Evolutionary conservation across 495 filamentous ascomycete genomes (phyloP).

Genomic region (Hamigera avellanea): DNA sequence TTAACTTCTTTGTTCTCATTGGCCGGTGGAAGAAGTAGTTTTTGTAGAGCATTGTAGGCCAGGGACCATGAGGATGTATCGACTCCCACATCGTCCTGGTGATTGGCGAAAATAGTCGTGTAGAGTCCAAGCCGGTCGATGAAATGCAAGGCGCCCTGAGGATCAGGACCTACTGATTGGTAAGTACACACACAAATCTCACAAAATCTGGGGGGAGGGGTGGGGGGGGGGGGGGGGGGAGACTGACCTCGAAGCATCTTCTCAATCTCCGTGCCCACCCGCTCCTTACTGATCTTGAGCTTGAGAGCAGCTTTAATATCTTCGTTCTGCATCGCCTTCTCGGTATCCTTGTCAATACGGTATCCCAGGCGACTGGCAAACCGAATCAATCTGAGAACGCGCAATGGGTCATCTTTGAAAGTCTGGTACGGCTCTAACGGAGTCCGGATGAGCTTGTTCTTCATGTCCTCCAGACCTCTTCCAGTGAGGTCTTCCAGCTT

Average conservation of each 20-base stretch:
- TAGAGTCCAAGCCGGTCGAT: slow-evolving; percentile 69
- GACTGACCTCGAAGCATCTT: slow-evolving; percentile 75
- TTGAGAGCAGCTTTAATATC: slow-evolving; percentile 66
- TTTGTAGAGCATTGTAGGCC: slow-evolving; percentile 26
- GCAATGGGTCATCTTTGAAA: slow-evolving; percentile 87
- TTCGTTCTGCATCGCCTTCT: slow-evolving; percentile 61
- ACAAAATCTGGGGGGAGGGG: background rate
- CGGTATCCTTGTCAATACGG: slow-evolving; percentile 53
- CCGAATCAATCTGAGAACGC: slow-evolving; percentile 78
- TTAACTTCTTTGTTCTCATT: slow-evolving; percentile 5
- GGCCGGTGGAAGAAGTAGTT: slow-evolving; percentile 11
- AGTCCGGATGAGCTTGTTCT: slow-evolving; percentile 61
- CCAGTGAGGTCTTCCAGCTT: slow-evolving; percentile 77
- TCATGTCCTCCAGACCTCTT: slow-evolving; percentile 63
- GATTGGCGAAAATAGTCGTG: slow-evolving; percentile 56
- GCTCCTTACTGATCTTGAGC: slow-evolving; percentile 84
- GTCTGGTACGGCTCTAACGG: slow-evolving; percentile 84
- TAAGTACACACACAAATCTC: slow-evolving; percentile 3
- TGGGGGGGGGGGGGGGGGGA: background rate
- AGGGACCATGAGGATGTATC: slow-evolving; percentile 28
- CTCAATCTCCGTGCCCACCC: slow-evolving; percentile 70
- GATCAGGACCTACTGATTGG: slow-evolving; percentile 46
- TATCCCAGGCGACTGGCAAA: slow-evolving; percentile 84
- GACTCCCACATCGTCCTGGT: slow-evolving; percentile 38
- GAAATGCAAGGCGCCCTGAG: slow-evolving; percentile 53